Base-by-base conservation (phyloP, 345 rosid species). In the Hypericum perforatum region DNA sequence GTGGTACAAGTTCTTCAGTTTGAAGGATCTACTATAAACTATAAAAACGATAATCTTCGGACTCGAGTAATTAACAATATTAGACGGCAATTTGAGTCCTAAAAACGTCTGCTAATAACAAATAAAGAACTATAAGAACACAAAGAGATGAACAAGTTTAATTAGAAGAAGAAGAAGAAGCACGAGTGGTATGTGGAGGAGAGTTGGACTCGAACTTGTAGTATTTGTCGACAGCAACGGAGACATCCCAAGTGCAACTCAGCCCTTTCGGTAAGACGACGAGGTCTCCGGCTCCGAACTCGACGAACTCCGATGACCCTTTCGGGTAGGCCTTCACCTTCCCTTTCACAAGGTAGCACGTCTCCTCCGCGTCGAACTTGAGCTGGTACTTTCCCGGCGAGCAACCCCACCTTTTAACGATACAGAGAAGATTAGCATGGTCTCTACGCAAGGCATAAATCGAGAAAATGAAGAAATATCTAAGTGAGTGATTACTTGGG, bases 211-310 rank as follows among this genome's bases (percentile, higher is more conserved):
- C 87, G 11, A 89, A 86, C 44, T 80, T 84, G 78, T 82, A 90
- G 62, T 80, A 72, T 74, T 90, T 90, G 63, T 90, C 96, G 52
- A 90, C 85, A 11, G 97, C 79, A 7, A 84, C 63, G 22, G 86
- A 74, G 6, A 90, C 94, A 61, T 86, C 95, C 97, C 97, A 90
- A 53, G 87, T 84, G 70, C 96, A 90, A 56, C 94, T 82, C 29
- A 84, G 78, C 10, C 96, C 97, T 61, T 81, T 84, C 0, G 94
- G 97, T 40, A 90, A 80, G 50, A 58, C 75, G 39, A 90, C 96
- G 39, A 90, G 80, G 81, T 90, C 97, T 64, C 97, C 97, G 0
- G 91, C 91, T 0, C 94, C 94, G 57, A 90, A 90, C 78, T 86
- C 97, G 0, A 86, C 91, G 54, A 46, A 71, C 55, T 78, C 85